A percentile compares a stretch with the other conserved stretches of the same genome.
Evolutionary conservation across 2,329 filamentous ascomycete genomes (phyloP).

Genomic region (Fusarium transvaalense): DNA sequence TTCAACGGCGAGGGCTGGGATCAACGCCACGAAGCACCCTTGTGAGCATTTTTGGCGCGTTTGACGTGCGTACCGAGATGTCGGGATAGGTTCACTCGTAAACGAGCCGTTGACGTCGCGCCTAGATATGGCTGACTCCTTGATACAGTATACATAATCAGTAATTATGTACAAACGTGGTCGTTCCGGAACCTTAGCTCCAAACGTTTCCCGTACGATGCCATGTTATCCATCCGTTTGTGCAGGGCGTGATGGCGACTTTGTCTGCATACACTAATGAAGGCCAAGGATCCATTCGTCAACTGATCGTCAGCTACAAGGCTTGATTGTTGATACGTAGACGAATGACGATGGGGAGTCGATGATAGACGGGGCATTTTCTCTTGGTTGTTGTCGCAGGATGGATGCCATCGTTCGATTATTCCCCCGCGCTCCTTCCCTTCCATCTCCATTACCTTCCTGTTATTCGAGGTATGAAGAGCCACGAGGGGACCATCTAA

Average conservation of each 20-base stretch:
- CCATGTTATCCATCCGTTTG: constrained; percentile 3
- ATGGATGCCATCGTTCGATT: background rate
- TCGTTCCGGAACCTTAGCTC: constrained; percentile 8
- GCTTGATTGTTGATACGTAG: background rate
- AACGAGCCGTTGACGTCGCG: constrained; percentile 15
- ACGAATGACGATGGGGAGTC: background rate
- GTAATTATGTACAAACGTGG: background rate
- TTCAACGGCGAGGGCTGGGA: constrained; percentile 25
- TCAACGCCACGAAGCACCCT: constrained; percentile 30
- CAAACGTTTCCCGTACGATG: background rate
- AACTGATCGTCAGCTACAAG: background rate
- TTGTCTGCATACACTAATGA: constrained; percentile 3
- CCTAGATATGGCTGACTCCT: background rate
- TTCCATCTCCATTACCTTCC: too few species aligned
- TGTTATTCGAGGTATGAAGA: background rate
- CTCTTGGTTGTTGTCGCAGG: background rate
- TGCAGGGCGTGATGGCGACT: constrained; percentile 2
- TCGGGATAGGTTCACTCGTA: constrained; percentile 9
- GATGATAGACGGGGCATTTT: background rate
- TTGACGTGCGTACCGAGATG: constrained; percentile 9
- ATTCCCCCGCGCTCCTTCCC: background rate
- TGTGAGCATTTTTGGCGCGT: constrained; percentile 10
- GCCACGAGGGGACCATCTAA: background rate
- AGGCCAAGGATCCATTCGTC: background rate
- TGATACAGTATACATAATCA: background rate